Evolutionary conservation across 176 grass and related monocot genomes (phyloP), one percentile per base, ranked within the genome.

Genomic region (Dactylis glomerata): DNA sequence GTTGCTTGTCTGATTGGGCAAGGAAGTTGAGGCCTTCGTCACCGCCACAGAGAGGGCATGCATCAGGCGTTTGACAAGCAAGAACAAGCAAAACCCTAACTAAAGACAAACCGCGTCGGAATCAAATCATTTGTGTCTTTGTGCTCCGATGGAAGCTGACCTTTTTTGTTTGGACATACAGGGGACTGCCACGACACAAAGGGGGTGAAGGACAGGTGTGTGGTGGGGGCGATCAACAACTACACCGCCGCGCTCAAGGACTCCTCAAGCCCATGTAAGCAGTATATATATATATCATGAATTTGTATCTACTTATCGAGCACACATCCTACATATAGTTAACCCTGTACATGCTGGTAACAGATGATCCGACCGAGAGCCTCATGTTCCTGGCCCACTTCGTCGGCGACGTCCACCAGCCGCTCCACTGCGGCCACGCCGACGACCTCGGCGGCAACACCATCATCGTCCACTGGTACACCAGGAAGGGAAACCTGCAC

Each of bases 161-260:
- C 20, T 46, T 19, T 49, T 33, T 17, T 17, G 58, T 1, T 70
- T 8, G 3, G 0, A 0, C 6, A 22, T 59, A 6, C 26, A 96
- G 94, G 94, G 44, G 94, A 91, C 62, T 96, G 94, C 62, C 94
- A 96, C 62, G 79, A 92, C 44, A 65, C 66, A 0, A 59, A 77
- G 11, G 88, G 88, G 12, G 51, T 85, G 84, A 42, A 87, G 85
- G 57, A 89, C 65, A 76, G 82, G 84, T 96, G 93, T 32, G 91
- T 96, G 38, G 91, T 85, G 14, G 91, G 87, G 31, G 93, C 93
- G 7, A 96, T 95, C 57, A 95, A 92, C 79, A 95, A 95, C 74
- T 95, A 95, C 79, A 95, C 93, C 0, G 65, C 45, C 16, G 87
- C 88, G 40, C 85, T 94, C 0, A 6, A 69, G 26, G 86, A 94